Evolutionary conservation across 495 filamentous ascomycete species (phyloP), one percentile per base, ranked within the genome.

Genomic region (Penicillium soppii): DNA sequence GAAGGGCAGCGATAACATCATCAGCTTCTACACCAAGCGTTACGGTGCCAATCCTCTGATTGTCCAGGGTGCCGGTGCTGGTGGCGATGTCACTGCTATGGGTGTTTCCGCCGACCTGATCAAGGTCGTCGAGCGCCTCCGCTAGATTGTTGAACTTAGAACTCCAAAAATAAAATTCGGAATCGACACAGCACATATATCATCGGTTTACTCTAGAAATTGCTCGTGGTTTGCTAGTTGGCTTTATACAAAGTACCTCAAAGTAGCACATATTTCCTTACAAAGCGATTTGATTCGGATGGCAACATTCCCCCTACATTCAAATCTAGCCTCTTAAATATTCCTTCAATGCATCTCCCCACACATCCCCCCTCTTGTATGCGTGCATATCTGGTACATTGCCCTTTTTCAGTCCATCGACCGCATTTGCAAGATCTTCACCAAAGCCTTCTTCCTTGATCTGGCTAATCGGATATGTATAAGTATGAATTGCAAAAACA

Each of bases 1-100:
- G 49, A 95, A 95, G 78, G 94, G 94, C 30, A 96, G 91, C 69
- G 94, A 96, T 66, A 97, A 97, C 75, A 92, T 97, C 64, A 94
- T 98, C 62, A 94, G 84, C 78, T 96, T 98, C 79, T 95, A 94
- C 71, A 97, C 94, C 37, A 86, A 92, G 76, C 82, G 94, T 59
- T 97, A 98, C 65, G 90, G 90, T 32, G 76, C 75, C 51, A 95
- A 91, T 66, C 89, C 94, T 10, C 71, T 97, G 47, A 94, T 97
- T 63, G 83, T 98, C 41, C 91, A 96, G 77, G 94, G 94, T 50
- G 92, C 91, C 30, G 94, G 92, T 44, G 94, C 94, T 45, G 94
- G 94, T 58, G 91, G 87, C 35, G 92, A 96, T 22, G 91, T 97
- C 29, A 97, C 94, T 27, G 94, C 94, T 22, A 96, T 96, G 90